Percentiles rank a stretch among this genome's conserved stretches.
Conservation (phyloP, 257 asterid genomes). For the Nicotiana obtusifolia region DNA sequence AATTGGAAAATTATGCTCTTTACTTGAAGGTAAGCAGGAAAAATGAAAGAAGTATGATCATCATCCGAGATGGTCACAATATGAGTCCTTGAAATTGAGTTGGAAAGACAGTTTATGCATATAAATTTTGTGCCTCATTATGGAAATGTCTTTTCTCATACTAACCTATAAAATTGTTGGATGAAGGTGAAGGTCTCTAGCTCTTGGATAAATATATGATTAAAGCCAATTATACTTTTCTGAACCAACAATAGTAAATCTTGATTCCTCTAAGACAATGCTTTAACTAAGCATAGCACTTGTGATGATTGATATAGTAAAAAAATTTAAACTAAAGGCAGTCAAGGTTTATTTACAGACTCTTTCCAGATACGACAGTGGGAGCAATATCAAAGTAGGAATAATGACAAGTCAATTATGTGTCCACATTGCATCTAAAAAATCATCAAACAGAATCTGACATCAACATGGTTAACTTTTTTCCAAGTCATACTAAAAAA, state of each 20-base stretch:
- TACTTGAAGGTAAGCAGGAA: background rate
- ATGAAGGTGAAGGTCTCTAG: background rate
- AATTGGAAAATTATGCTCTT: background rate
- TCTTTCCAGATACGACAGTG: background rate
- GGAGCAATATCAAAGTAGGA: background rate
- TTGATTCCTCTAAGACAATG: background rate
- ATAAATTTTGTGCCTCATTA: background rate
- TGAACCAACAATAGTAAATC: background rate
- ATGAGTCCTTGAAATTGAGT: background rate
- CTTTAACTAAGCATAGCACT: background rate
- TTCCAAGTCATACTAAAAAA: background rate
- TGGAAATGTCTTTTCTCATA: background rate
- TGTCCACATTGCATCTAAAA: background rate
- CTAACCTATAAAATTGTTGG: background rate
- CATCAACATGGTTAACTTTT: background rate
- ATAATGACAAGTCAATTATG: background rate
- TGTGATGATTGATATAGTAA: background rate
- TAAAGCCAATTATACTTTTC: background rate
- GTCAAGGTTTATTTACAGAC: background rate
- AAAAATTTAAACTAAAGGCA: background rate
- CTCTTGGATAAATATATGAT: background rate
- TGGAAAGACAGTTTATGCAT: background rate
- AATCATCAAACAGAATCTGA: background rate
- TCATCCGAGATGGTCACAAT: background rate
- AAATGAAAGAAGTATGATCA: background rate